Conservation (phyloP, 179 eudicot species). For the Monotropa hypopitys region DNA sequence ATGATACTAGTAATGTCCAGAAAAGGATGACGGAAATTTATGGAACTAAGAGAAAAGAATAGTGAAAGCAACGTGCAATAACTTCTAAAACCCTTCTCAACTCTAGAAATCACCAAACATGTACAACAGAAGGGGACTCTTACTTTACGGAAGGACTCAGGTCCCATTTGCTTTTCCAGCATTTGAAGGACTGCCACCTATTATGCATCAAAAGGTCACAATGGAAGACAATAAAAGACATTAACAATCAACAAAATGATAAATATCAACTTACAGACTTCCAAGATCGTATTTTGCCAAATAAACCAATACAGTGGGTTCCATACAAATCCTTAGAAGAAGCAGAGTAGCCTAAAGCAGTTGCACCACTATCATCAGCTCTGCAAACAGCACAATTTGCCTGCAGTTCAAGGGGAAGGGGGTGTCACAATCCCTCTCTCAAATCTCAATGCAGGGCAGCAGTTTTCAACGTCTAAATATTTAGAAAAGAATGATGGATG, state of each 20-base stretch:
- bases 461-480: neutral
- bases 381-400: slow-evolving; percentile 88
- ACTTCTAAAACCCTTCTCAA: neutral
- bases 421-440: too few relatives aligned
- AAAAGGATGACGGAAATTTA: neutral
- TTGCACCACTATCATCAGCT: slow-evolving; percentile 89
- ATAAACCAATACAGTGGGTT: slow-evolving; percentile 83
- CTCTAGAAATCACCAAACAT: neutral
- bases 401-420: slow-evolving; percentile 28
- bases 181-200: slow-evolving; percentile 95
- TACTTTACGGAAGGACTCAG: slow-evolving; percentile 90
- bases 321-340: slow-evolving; percentile 76
- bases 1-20: neutral
- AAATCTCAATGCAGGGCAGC: neutral
- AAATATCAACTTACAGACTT: slow-evolving; percentile 63
- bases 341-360: slow-evolving; percentile 63
- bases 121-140: slow-evolving; percentile 11
- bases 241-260: neutral
- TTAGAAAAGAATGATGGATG: neutral
- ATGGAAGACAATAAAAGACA: neutral
- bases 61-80: slow-evolving; percentile 1
- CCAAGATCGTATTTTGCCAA: slow-evolving; percentile 90
- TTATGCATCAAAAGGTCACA: slow-evolving; percentile 5
- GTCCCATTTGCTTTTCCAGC: slow-evolving; percentile 99
- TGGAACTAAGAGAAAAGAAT: neutral